Evolutionary conservation across 1,284 basidiomycete genomes (phyloP).

Genomic region (Exobasidium cylindrosporum): DNA sequence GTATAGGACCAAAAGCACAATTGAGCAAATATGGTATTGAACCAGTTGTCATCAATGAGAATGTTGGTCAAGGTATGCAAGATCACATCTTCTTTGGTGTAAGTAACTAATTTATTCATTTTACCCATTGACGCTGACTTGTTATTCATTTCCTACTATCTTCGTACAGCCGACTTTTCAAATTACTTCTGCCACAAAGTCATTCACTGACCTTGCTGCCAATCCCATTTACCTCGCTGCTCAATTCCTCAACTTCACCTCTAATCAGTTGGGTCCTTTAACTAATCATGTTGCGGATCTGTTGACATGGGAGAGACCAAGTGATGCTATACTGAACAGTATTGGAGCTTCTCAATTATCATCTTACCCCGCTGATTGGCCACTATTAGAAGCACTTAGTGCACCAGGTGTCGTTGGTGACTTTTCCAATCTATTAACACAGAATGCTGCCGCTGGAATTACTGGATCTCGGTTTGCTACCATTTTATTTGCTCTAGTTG

Average conservation of each 20-base stretch:
- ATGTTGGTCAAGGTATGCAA: slow-evolving; percentile 43
- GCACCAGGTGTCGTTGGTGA: slow-evolving; percentile 37
- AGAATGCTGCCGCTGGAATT: slow-evolving; percentile 25
- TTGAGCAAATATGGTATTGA: slow-evolving; percentile 26
- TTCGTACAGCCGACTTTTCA: slow-evolving; percentile 35
- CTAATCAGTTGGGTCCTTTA: slow-evolving; percentile 26
- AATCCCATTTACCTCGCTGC: slow-evolving; percentile 30
- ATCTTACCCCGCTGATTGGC: slow-evolving; percentile 30
- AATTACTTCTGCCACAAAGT: slow-evolving; percentile 26
- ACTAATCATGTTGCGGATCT: slow-evolving; percentile 42
- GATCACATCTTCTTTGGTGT: slow-evolving; percentile 42
- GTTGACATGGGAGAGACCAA: slow-evolving; percentile 34
- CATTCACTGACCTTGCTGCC: slow-evolving; percentile 28
- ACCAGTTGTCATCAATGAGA: slow-evolving; percentile 20
- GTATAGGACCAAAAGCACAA: slow-evolving; percentile 33
- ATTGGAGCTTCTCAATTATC: slow-evolving; percentile 26
- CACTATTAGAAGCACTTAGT: slow-evolving; percentile 36
- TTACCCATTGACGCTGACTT: no score
- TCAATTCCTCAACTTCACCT: slow-evolving; percentile 25
- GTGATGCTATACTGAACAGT: slow-evolving; percentile 19
- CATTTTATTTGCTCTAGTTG: slow-evolving; percentile 34
- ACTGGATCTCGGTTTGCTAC: slow-evolving; percentile 23
- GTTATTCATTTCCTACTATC: no score
- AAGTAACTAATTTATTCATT: no score
- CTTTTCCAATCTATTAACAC: slow-evolving; percentile 27